Evolutionary conservation across 2,329 filamentous ascomycete species (phyloP).

Genomic region (Colletotrichum salicis): DNA sequence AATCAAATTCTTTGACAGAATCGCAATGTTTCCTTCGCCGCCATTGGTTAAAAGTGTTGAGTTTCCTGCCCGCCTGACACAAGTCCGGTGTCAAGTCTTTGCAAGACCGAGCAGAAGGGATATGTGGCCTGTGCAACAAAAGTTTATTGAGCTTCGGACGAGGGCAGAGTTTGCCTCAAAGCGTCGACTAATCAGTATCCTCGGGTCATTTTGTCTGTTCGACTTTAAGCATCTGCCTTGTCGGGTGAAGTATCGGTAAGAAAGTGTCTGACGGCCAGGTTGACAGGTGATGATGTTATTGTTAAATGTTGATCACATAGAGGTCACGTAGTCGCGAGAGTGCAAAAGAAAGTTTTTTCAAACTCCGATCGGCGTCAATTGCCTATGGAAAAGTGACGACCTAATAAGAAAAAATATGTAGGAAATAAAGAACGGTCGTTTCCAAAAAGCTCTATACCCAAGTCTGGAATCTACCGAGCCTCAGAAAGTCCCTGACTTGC

Average conservation of each 20-base stretch:
- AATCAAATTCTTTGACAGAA: constrained; percentile 15
- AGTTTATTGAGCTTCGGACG: constrained; percentile 11
- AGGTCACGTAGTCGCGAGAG: neutral
- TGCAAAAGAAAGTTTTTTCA: neutral
- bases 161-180: neutral
- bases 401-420: constrained; percentile 29
- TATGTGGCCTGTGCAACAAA: constrained; percentile 4
- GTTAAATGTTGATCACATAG: neutral
- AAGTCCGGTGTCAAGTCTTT: constrained; percentile 19
- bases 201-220: neutral
- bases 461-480: constrained; percentile 14
- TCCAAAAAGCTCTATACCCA: constrained; percentile 35
- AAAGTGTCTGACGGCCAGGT: no score
- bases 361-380: constrained; percentile 34
- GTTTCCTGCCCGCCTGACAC: constrained; percentile 21
- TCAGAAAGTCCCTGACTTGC: constrained; percentile 31
- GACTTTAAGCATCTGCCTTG: no score
- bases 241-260: neutral
- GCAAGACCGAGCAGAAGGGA: constrained; percentile 9
- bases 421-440: constrained; percentile 31
- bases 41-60: constrained; percentile 8
- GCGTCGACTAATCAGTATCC: neutral
- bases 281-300: no score
- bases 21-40: constrained; percentile 5
- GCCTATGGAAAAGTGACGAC: constrained; percentile 27